Base-by-base conservation (phyloP, 352 stramenopile species). In the Hyphochytrium catenoides region DNA sequence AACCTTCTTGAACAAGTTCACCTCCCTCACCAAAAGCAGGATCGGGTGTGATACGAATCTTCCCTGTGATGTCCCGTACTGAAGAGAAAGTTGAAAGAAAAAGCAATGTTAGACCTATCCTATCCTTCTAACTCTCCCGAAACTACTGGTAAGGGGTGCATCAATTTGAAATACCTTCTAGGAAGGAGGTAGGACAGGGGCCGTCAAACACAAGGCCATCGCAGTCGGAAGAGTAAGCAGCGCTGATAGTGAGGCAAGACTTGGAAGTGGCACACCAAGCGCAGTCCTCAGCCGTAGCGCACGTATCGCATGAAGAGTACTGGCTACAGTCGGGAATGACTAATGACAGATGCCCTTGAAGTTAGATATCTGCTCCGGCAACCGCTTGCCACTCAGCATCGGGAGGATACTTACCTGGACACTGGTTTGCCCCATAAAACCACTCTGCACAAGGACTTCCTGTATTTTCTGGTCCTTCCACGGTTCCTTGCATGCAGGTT, bases 231-330 rank as follows among this genome's bases (percentile, higher is more conserved):
- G 50, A 54, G 35, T 74, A 83, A 26, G 64, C 58, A 30, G 91
- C 77, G 41, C 85, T 67, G 7, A 78, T 39, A 2, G 72, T 62
- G 47, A 88, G 64, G 48, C 81, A 94, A 7, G 43, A 52, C 24
- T 57, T 58, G 34, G 82, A 54, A 4, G 65, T 84, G 3, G 74
- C 64, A 41, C 81, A 94, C 79, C 79, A 94, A 7, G 71, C 67
- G 36, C 81, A 94, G 30, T 70, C 44, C 11, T 57, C 36, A 11
- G 52, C 54, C 12, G 31, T 51, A 2, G 67, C 56, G 31, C 81
- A 93, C 17, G 23, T 42, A 1, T 39, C 45, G 34, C 79, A 93
- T 23, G 41, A 40, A 15, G 29, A 26, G 34, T 59, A 56, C 25
- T 58, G 39, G n/a, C 41, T 42, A 41, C 61, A 74, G 17, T 41